Evolutionary conservation across 306 rosid genomes (phyloP).

Genomic region (Citrullus amarus): DNA sequence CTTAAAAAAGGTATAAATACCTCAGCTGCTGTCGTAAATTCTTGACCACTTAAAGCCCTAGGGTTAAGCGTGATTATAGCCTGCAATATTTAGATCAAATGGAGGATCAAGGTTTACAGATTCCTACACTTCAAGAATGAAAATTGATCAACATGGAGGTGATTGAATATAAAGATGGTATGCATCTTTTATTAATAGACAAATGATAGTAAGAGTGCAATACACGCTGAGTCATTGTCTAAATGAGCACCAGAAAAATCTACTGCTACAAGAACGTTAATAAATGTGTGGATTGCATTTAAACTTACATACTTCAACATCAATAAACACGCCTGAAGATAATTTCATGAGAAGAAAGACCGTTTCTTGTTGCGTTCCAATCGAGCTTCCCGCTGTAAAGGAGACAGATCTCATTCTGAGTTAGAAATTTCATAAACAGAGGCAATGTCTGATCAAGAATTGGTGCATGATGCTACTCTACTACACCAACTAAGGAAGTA

Average conservation of each 20-base stretch:
- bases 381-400: conserved; percentile 80
- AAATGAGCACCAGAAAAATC: neutral
- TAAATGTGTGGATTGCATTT: neutral
- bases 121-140: neutral
- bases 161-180: neutral
- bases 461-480: neutral
- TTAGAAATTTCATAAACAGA: neutral
- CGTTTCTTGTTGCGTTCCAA: conserved; percentile 69
- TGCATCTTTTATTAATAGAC: neutral
- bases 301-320: neutral
- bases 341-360: conserved; percentile 68
- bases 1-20: too few relatives aligned
- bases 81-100: neutral
- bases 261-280: neutral
- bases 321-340: conserved; percentile 1
- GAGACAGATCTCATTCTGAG: neutral
- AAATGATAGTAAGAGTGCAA: too few relatives aligned
- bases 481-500: neutral
- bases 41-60: too few relatives aligned
- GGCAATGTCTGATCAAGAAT: neutral
- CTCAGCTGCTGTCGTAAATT: too few relatives aligned
- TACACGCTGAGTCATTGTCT: neutral
- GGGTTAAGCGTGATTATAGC: too few relatives aligned
- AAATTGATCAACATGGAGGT: neutral
- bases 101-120: neutral